These are phyloP conservation scores for Microdochium bolleyi DNA, from an alignment of 2,329 filamentous ascomycete genomes.

Conservation along the genomic window DNA sequence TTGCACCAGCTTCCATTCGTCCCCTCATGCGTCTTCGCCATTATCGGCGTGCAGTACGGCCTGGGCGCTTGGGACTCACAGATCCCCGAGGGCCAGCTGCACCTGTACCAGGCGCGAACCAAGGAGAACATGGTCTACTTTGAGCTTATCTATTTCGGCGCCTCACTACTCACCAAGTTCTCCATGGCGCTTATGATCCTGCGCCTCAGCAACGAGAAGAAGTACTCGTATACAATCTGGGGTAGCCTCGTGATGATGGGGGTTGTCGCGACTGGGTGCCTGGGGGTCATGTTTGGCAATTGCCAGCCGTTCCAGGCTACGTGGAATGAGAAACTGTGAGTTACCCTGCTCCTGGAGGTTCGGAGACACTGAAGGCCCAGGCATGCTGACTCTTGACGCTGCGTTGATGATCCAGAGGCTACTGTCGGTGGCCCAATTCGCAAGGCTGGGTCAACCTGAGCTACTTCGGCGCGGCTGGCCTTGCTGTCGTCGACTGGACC, in stretches of 20 bases:
- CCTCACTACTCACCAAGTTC: constrained; percentile 11
- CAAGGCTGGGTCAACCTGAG: constrained; percentile 8
- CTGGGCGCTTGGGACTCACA: constrained; percentile 1
- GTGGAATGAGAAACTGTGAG: constrained; percentile 12
- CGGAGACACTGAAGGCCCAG: too few relatives aligned
- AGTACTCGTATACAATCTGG: constrained; percentile 5
- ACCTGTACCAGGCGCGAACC: constrained; percentile 1
- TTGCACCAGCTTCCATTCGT: not conserved
- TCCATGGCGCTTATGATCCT: constrained; percentile 12
- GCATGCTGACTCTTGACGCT: not conserved
- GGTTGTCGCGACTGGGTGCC: constrained; percentile 2
- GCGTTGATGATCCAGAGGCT: not conserved
- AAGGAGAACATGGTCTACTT: constrained; percentile 5
- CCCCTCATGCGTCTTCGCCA: not conserved
- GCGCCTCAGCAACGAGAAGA: constrained; percentile 6
- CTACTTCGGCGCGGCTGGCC: constrained; percentile 10
- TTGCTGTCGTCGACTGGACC: constrained; percentile 16
- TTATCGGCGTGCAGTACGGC: constrained; percentile 1
- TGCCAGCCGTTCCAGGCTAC: constrained; percentile 10
- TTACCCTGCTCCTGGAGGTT: not conserved
- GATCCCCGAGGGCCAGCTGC: not conserved
- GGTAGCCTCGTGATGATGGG: constrained; percentile 4
- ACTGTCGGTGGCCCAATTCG: constrained; percentile 3
- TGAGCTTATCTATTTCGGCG: constrained; percentile 10
- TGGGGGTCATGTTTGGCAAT: constrained; percentile 10